Evolutionary conservation across 192 early-diverging fungal species (phyloP), one percentile per base, ranked within the genome.

Genomic region (Phlyctochytrium planicorne): DNA sequence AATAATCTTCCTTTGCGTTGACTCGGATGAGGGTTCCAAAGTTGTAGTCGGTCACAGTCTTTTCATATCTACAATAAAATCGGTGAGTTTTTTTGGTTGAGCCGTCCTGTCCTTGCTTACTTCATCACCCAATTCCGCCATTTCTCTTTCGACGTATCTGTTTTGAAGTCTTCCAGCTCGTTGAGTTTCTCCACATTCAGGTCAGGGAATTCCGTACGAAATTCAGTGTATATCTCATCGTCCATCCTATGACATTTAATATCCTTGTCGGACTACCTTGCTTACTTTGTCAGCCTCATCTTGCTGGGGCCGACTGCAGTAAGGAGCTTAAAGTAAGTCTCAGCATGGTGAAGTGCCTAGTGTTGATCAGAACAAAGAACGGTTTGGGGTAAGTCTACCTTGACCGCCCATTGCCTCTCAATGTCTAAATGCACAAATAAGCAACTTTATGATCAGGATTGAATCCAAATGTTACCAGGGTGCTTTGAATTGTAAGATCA

Each of bases 331-430:
- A 92, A 93, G 76, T 93, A 96, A 20, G 92, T 95, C 70, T 98
- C 95, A 30, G 95, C 93, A 69, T 98, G 93, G 63, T 94, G 91
- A 80, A 93, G 88, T 53, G 94, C 93, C 83, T 94, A 53, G 65
- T 3, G 53, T 25, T 50, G 36, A 64, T 64, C 30, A 34, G 23
- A 34, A 2, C 30, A 31, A n/a, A 62, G 60, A 23, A 6, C 34
- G 24, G 3, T 29, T 29, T 23, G 25, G 23, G 25, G 25, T 23
- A 25, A 33, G 3, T 25, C 30, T 25, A 66, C 65, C 65, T 66
- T 66, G 10, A 47, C 40, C 47, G 33, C 53, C 50, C 65, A 55
- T 12, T 59, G 24, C 16, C 24, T 24, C 14, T 34, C 20, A 10
- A 20, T 14, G 10, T 34, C 17, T 24, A 32, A 20, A 33, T 24